Base-by-base conservation (phyloP, 176 grass and related monocot genomes). In the Oryza rufipogon region DNA sequence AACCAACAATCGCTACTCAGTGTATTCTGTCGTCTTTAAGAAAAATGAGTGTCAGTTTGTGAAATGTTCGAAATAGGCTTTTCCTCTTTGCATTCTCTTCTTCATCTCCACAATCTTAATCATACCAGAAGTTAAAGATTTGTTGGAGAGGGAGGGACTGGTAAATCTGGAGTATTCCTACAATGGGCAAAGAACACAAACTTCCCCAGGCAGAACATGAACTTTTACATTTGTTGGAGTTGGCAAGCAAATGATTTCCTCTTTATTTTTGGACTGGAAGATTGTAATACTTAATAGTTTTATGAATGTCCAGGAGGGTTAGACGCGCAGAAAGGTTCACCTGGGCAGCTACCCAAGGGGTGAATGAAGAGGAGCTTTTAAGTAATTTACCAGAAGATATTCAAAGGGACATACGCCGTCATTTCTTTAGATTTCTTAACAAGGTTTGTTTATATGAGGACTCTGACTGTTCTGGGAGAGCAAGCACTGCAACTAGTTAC, bases 341-440 rank as follows among this genome's bases (percentile, higher is more conserved):
- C 81, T 95, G 96, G 96, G 96, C 91, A 63, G 96, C 96, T 66
- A 98, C 96, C 68, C 96, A 85, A 85, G 96, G 96, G 66, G 91
- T 94, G 76, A 92, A 98, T 69, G 96, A 98, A 90, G 93, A 95
- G 69, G 80, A 98, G 64, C 86, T 98, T 76, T 71, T 98, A 67
- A 83, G 75, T 60, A 95, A 98, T 83, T 89, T 98, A 84, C 96
- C 96, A 46, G 96, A 98, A 92, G 96, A 98, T 71, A 93, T 98
- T 77, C 96, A 98, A 87, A 92, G 96, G 84, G 93, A 95, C 58
- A 92, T 98, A 87, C 96, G 91, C 0, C 93, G 89, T 0, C 89
- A 98, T 78, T 95, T 98, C 81, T 95, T 98, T 91, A 85, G 87
- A 82, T 93, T 98, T 77, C 91, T 98, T 58, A 84, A 92, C 60